phyloP scores from a whole-genome alignment of 768 basidiomycete genomes.

The Kwoniella bestiolae region DNA sequence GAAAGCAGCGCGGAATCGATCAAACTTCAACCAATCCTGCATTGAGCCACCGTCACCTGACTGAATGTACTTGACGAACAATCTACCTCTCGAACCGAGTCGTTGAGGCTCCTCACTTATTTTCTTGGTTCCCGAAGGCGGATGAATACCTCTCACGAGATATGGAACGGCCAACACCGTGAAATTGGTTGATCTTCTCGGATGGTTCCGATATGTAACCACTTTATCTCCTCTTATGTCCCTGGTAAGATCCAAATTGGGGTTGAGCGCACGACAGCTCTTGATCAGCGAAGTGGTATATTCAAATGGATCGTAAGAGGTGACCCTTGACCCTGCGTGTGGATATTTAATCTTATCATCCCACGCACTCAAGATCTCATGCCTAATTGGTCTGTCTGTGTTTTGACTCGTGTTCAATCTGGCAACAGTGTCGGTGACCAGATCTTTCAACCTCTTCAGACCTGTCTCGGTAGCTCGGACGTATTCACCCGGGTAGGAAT shows the following conservation, averaged over 20 bases:
- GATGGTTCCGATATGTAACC: too few relatives aligned
- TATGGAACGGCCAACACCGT: not conserved
- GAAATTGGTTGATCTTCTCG: too few relatives aligned
- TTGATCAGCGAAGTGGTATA: too few relatives aligned
- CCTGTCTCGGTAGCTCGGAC: not conserved
- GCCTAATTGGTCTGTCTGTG: too few relatives aligned
- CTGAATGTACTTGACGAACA: not conserved
- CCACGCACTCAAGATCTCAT: too few relatives aligned
- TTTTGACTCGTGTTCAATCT: not conserved
- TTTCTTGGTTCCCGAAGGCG: not conserved
- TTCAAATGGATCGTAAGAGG: too few relatives aligned
- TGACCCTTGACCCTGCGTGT: too few relatives aligned
- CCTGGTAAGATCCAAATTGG: not conserved
- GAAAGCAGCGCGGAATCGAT: not conserved
- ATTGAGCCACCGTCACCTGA: not conserved
- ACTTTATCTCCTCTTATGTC: not conserved
- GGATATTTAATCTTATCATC: too few relatives aligned
- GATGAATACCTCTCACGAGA: not conserved
- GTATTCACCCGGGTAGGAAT: not conserved
- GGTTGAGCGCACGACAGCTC: not conserved
- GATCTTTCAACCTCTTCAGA: not conserved
- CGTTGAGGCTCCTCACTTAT: too few relatives aligned
- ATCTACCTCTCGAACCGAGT: not conserved
- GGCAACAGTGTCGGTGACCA: not conserved
- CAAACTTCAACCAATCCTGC: not conserved